These are phyloP conservation scores for Auricularia auricula-judae DNA, from an alignment of 768 basidiomycete species.

Conservation along the genomic window DNA sequence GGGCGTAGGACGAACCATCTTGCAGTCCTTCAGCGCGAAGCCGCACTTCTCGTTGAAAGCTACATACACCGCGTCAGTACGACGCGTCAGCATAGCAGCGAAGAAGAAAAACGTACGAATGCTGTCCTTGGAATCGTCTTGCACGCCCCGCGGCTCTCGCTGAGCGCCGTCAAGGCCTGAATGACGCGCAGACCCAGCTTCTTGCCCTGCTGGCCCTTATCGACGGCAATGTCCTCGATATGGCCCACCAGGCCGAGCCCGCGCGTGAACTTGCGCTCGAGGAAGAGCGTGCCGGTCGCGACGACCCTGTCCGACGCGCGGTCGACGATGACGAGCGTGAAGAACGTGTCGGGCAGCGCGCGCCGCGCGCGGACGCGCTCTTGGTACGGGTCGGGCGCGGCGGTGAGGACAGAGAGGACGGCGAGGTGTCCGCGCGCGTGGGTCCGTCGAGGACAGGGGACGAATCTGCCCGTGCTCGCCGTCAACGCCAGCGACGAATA, in stretches of 20 bases:
- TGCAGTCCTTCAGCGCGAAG: constrained; percentile 78
- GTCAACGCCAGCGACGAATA: too few species aligned
- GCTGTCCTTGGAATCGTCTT: constrained; percentile 75
- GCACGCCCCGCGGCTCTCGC: constrained; percentile 70
- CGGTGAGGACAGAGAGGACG: too few species aligned
- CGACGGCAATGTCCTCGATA: constrained; percentile 96
- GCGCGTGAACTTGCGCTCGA: constrained; percentile 92
- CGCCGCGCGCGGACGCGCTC: constrained; percentile 56
- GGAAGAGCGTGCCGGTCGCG: constrained; percentile 69
- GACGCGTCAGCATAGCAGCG: background rate
- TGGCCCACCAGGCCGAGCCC: constrained; percentile 78
- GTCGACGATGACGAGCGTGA: constrained; percentile 73
- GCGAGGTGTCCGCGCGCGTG: too few species aligned
- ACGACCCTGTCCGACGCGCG: constrained; percentile 68
- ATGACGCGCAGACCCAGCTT: constrained; percentile 85
- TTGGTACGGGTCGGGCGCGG: constrained; percentile 62
- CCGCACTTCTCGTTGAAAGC: constrained; percentile 94
- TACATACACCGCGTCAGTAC: constrained; percentile 31
- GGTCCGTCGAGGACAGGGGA: too few species aligned
- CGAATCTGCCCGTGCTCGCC: too few species aligned
- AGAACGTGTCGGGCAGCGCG: constrained; percentile 53
- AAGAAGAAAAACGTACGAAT: constrained; percentile 56
- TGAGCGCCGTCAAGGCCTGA: constrained; percentile 72
- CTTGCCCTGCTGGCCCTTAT: constrained; percentile 78
- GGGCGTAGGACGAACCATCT: constrained; percentile 58